phyloP scores from a whole-genome alignment of 2,329 filamentous ascomycete genomes.

The Hypoxylon sp. region DNA sequence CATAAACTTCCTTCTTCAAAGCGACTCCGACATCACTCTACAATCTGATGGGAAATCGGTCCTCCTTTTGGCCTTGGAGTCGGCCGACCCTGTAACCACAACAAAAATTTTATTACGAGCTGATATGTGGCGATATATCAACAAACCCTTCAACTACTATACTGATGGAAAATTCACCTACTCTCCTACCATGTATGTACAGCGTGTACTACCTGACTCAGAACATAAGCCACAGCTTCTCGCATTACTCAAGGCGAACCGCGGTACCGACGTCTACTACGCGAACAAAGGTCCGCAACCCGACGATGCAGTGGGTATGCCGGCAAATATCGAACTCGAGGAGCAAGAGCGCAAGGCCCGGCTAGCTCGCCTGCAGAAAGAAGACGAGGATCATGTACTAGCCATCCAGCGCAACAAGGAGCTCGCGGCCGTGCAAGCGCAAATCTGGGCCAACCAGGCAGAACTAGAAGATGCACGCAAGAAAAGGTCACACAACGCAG shows the following conservation, averaged over 20 bases:
- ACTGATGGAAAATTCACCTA: conserved; percentile 69
- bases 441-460: conserved; percentile 64
- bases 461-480: conserved; percentile 68
- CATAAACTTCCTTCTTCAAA: conserved; percentile 69
- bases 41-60: conserved; percentile 71
- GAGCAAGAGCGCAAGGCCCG: conserved; percentile 67
- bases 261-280: conserved; percentile 69
- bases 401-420: conserved; percentile 66
- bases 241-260: conserved; percentile 65
- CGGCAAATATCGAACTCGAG: conserved; percentile 63
- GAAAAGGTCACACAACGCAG: conserved; percentile 62
- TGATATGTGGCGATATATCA: conserved; percentile 75
- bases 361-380: conserved; percentile 61
- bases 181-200: conserved; percentile 75
- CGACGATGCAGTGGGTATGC: conserved; percentile 67
- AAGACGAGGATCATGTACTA: conserved; percentile 65
- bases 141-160: conserved; percentile 71
- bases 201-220: conserved; percentile 61
- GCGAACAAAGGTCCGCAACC: conserved; percentile 69
- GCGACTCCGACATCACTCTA: conserved; percentile 70
- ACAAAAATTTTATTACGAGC: conserved; percentile 73
- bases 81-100: conserved; percentile 67
- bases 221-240: conserved; percentile 62
- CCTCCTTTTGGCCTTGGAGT: conserved; percentile 73
- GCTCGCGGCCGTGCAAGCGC: conserved; percentile 66